phyloP scores from a whole-genome alignment of 371 early-diverging fungal species.

The Pancytospora philotis region DNA sequence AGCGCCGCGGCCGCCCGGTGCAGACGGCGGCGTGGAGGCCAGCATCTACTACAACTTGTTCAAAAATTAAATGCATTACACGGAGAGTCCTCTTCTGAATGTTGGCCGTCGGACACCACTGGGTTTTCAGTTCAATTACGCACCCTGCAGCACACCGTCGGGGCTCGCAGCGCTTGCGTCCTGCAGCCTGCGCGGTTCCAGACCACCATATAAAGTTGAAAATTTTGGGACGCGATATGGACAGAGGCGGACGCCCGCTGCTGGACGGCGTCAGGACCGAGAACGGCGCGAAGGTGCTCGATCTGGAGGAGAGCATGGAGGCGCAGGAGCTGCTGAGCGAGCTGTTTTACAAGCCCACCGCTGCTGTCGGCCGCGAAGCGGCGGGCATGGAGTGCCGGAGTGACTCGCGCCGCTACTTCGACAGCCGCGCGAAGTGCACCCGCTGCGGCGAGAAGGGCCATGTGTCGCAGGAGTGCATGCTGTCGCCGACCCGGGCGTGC shows the following conservation, averaged over 20 bases:
- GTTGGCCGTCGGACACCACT: no score
- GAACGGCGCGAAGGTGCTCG: not conserved
- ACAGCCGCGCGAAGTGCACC: not conserved
- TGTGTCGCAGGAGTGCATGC: conserved; percentile 17
- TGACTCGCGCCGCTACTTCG: conserved; percentile 1
- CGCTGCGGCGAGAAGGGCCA: conserved; percentile 16
- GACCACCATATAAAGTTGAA: no score
- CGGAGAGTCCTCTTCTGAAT: no score
- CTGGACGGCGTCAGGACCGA: not conserved
- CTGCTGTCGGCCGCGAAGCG: not conserved
- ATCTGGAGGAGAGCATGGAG: not conserved
- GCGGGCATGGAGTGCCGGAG: not conserved
- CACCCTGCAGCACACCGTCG: no score
- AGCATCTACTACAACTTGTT: not conserved
- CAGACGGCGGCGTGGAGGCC: not conserved
- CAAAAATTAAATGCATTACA: no score
- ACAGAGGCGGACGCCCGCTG: no score
- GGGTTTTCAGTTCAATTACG: no score
- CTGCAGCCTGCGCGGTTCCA: no score
- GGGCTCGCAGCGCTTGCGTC: no score
- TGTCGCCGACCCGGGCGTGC: not conserved
- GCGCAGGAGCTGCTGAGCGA: conserved; percentile 12
- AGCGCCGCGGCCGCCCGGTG: not conserved
- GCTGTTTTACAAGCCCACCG: conserved; percentile 20
- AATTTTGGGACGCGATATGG: no score